phyloP scores from a whole-genome alignment of 2,329 filamentous ascomycete genomes.

The Paracamarosporium sp. region DNA sequence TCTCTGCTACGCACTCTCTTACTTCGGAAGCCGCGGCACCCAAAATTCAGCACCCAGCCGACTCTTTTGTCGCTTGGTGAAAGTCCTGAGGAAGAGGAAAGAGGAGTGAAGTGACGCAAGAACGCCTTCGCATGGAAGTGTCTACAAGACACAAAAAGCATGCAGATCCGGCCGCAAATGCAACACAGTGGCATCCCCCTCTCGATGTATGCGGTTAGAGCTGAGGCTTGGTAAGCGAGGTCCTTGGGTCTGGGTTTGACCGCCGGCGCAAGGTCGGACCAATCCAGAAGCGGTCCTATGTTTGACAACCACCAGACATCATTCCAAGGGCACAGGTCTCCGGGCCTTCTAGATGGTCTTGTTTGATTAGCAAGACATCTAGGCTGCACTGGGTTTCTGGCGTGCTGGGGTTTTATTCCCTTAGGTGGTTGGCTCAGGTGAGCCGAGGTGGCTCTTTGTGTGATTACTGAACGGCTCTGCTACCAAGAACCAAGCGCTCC shows the following conservation, averaged over 20 bases:
- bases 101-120: neutral
- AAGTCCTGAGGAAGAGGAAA: neutral
- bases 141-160: slow-evolving; percentile 3
- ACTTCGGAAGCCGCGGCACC: slow-evolving; percentile 4
- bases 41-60: neutral
- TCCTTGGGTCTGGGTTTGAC: neutral
- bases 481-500: neutral
- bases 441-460: neutral
- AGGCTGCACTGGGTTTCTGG: neutral
- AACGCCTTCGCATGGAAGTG: neutral
- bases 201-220: slow-evolving; percentile 7
- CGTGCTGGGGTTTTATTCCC: neutral
- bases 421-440: neutral
- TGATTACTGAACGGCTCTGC: slow-evolving; percentile 3
- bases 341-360: neutral
- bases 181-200: neutral
- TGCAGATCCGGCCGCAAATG: neutral
- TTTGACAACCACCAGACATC: neutral
- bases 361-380: neutral
- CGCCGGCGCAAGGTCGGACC: neutral
- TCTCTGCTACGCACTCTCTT: neutral
- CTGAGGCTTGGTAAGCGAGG: slow-evolving; percentile 5
- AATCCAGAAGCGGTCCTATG: neutral
- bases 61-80: neutral
- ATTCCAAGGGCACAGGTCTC: neutral